phyloP scores from a whole-genome alignment of 768 basidiomycete species.

The Phylloporus sp. region DNA sequence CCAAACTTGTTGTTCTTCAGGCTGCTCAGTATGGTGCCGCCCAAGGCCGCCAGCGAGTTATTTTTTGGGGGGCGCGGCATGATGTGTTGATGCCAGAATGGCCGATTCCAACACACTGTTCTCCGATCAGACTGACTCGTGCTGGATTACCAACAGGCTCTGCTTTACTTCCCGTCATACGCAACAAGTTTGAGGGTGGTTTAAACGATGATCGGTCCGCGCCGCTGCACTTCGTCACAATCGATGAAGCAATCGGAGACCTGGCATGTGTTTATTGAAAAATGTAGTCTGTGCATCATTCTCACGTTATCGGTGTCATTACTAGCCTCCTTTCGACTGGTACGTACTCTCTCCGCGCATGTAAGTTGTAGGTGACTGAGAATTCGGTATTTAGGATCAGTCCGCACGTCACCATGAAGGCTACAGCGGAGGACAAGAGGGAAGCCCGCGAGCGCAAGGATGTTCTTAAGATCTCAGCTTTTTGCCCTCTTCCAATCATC shows the following conservation, averaged over 20 bases:
- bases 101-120: constrained; percentile 59
- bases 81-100: constrained; percentile 57
- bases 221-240: constrained; percentile 54
- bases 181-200: constrained; percentile 35
- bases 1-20: constrained; percentile 59
- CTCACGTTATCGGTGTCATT: constrained; percentile 1
- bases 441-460: constrained; percentile 35
- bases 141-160: constrained; percentile 44
- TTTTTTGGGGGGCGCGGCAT: constrained; percentile 63
- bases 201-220: constrained; percentile 43
- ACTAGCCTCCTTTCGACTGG: constrained; percentile 71
- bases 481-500: constrained; percentile 34
- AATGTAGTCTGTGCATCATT: constrained; percentile 5
- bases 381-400: constrained; percentile 43
- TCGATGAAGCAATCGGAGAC: constrained; percentile 66
- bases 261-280: constrained; percentile 44
- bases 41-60: constrained; percentile 62
- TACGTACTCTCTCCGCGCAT: constrained; percentile 19
- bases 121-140: constrained; percentile 33
- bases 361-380: background rate
- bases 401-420: constrained; percentile 43
- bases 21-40: constrained; percentile 72
- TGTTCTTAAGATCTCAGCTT: constrained; percentile 41
- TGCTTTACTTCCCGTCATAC: constrained; percentile 39
- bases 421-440: constrained; percentile 32